Conservation (phyloP, 2,329 filamentous ascomycete genomes). For the Trichophyton benhamiae region DNA sequence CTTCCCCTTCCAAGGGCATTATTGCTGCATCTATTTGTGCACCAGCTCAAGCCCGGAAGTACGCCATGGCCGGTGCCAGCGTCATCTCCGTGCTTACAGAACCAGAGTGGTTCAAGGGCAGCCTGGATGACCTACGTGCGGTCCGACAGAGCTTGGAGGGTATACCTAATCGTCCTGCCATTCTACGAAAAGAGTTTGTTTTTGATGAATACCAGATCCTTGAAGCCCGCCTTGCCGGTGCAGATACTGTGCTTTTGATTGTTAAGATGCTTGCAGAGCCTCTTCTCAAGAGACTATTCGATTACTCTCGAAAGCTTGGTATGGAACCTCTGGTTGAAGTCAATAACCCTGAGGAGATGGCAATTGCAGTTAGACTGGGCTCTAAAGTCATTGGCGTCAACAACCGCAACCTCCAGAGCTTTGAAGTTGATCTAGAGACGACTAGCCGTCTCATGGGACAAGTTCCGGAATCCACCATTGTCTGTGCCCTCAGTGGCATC, state of each 20-base stretch:
- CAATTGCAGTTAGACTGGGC: conserved; percentile 70
- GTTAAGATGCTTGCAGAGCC: conserved; percentile 89
- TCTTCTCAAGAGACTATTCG: conserved; percentile 64
- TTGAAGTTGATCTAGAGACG: conserved; percentile 89
- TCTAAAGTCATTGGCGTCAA: conserved; percentile 93
- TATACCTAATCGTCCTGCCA: conserved; percentile 82
- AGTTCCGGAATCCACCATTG: conserved; percentile 72
- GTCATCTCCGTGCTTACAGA: conserved; percentile 98
- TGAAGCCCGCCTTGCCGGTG: conserved; percentile 81
- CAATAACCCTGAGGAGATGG: conserved; percentile 88
- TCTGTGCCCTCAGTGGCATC: conserved; percentile 91
- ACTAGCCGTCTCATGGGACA: conserved; percentile 78
- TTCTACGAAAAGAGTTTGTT: conserved; percentile 91
- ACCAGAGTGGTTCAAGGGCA: conserved; percentile 98
- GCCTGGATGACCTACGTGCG: conserved; percentile 78
- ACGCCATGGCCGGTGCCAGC: conserved; percentile 86
- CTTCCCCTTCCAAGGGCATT: conserved; percentile 88
- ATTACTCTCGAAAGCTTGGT: conserved; percentile 75
- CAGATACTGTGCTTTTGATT: conserved; percentile 87
- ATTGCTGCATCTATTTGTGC: conserved; percentile 82
- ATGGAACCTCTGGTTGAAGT: conserved; percentile 99
- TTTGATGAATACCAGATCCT: conserved; percentile 98
- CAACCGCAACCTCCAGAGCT: conserved; percentile 90
- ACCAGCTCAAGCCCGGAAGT: conserved; percentile 77
- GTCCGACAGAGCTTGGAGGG: conserved; percentile 81